Evolutionary conservation across 148 eudicot genomes (phyloP).

Genomic region (Fagopyrum homotropicum): DNA sequence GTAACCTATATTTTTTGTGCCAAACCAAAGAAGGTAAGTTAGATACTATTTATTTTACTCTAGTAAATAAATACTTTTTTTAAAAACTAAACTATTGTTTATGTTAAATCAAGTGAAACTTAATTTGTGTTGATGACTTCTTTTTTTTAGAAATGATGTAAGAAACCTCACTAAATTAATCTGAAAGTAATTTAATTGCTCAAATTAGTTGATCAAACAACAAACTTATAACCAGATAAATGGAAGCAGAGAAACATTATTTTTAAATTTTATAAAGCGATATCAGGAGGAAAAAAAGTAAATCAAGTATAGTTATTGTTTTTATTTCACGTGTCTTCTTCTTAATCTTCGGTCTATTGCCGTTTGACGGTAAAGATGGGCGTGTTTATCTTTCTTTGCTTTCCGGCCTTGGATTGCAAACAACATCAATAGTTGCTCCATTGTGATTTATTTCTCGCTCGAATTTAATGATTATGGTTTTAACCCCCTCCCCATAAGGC

Average conservation of each 20-base stretch:
- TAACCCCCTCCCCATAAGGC: not conserved
- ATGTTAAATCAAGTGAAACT: not conserved
- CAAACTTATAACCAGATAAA: too few relatives aligned
- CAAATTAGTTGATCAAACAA: too few relatives aligned
- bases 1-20: slow-evolving; percentile 25
- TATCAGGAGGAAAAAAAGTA: too few relatives aligned
- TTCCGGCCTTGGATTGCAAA: not conserved
- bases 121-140: not conserved
- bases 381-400: slow-evolving; percentile 14
- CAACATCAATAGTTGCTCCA: not conserved
- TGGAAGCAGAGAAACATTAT: too few relatives aligned
- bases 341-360: slow-evolving; percentile 50
- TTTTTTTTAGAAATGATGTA: too few relatives aligned
- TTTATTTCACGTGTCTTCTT: slow-evolving; percentile 53
- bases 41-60: too few relatives aligned
- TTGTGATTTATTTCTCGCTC: not conserved
- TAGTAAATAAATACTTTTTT: not conserved
- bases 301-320: too few relatives aligned
- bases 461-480: not conserved
- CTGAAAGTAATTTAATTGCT: too few relatives aligned
- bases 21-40: not conserved
- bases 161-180: too few relatives aligned
- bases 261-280: too few relatives aligned
- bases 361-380: slow-evolving; percentile 39
- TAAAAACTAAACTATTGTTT: too few relatives aligned